phyloP scores from a whole-genome alignment of 257 asterid genomes.

The Paulownia fortunei region DNA sequence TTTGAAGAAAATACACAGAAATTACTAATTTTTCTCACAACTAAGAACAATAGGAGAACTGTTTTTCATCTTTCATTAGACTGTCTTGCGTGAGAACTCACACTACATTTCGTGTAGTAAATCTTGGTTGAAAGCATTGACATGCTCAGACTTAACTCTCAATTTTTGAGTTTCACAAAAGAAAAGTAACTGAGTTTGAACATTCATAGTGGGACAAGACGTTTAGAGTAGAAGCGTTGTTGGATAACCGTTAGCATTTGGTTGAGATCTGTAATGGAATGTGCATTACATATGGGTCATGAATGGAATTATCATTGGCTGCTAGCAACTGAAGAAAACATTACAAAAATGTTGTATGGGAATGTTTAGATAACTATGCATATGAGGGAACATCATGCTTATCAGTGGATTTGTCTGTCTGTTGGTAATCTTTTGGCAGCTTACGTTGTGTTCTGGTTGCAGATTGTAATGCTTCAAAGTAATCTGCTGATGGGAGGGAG shows the following conservation, averaged over 20 bases:
- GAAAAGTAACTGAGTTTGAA: background rate
- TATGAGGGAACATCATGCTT: background rate
- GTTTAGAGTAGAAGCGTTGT: background rate
- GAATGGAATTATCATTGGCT: background rate
- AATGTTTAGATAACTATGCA: background rate
- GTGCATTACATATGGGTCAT: background rate
- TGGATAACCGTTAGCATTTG: background rate
- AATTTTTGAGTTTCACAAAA: background rate
- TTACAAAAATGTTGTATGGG: background rate
- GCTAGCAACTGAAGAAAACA: background rate
- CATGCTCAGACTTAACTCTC: conserved; percentile 12
- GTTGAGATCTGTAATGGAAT: too few relatives aligned
- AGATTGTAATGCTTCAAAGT: conserved; percentile 80
- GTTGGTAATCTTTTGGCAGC: conserved; percentile 19
- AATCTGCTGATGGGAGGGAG: conserved; percentile 71
- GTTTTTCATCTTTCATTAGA: background rate
- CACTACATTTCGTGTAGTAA: background rate
- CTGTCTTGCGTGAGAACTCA: background rate
- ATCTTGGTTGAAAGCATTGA: background rate
- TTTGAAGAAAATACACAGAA: background rate
- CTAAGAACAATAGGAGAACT: background rate
- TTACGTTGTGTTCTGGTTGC: conserved; percentile 27
- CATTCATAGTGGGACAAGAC: conserved; percentile 1
- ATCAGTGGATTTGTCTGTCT: background rate
- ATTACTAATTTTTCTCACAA: background rate